A percentile compares a stretch with the other conserved stretches of the same genome.
These are phyloP conservation scores for Pseudogymnoascus sp. DNA, from an alignment of 2,329 filamentous ascomycete genomes.

Conservation along the genomic window DNA sequence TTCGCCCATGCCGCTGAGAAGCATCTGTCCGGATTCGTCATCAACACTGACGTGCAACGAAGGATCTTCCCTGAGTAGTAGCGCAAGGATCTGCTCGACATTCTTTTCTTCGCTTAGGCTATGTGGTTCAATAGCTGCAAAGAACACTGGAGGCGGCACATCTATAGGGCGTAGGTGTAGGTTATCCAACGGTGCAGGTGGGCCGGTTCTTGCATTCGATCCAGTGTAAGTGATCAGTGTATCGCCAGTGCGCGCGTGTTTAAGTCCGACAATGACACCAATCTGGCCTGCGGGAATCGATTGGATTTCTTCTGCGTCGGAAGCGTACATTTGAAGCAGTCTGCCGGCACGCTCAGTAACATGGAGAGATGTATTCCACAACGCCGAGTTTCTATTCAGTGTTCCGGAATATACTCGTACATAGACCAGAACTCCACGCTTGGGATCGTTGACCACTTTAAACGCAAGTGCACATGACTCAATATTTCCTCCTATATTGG, in stretches of 20 bases:
- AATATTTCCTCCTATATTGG: constrained; percentile 35
- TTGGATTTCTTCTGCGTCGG: constrained; percentile 75
- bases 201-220: constrained; percentile 49
- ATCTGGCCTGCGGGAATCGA: constrained; percentile 82
- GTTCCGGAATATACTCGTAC: constrained; percentile 85
- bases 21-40: constrained; percentile 85
- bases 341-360: constrained; percentile 72
- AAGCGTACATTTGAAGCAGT: constrained; percentile 82
- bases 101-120: constrained; percentile 71
- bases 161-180: constrained; percentile 81
- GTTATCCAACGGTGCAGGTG: constrained; percentile 59
- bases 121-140: constrained; percentile 81
- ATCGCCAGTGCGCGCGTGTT: constrained; percentile 86
- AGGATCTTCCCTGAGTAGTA: constrained; percentile 83
- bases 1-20: constrained; percentile 92
- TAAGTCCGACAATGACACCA: constrained; percentile 83
- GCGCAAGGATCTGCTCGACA: constrained; percentile 64
- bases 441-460: constrained; percentile 86
- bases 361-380: constrained; percentile 82
- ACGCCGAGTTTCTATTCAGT: constrained; percentile 61
- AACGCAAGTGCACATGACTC: constrained; percentile 66
- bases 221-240: constrained; percentile 71
- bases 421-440: constrained; percentile 81
- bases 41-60: constrained; percentile 79
- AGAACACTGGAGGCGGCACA: constrained; percentile 90